Conservation (phyloP, 495 filamentous ascomycete species). For the Delitschia confertaspora region DNA sequence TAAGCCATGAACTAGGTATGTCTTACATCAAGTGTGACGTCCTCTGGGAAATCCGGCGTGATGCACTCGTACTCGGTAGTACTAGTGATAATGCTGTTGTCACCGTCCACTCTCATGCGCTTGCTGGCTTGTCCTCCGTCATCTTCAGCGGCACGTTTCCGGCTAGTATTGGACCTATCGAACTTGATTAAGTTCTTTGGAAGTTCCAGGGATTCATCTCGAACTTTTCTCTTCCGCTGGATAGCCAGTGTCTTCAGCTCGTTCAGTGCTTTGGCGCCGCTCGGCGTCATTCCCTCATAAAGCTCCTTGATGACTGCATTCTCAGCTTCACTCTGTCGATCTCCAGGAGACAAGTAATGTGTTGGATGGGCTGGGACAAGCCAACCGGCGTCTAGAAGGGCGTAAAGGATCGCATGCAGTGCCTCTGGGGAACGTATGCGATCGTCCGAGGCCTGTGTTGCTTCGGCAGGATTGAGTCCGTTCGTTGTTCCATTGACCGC, state of each 20-base stretch:
- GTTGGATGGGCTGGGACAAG: conserved; percentile 5
- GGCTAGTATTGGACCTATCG: too few relatives aligned
- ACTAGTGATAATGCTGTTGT: too few relatives aligned
- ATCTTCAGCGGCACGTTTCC: conserved; percentile 3
- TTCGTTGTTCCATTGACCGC: conserved; percentile 5
- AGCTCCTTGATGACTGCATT: not conserved
- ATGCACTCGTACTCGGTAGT: not conserved
- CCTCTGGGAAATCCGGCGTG: not conserved
- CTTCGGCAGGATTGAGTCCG: not conserved
- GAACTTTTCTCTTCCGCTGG: conserved; percentile 5
- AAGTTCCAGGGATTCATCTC: conserved; percentile 2
- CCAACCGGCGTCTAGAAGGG: conserved; percentile 14
- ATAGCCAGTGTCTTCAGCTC: not conserved
- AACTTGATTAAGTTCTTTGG: too few relatives aligned
- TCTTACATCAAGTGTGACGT: conserved; percentile 1
- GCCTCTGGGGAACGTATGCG: conserved; percentile 5
- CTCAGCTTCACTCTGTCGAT: conserved; percentile 8
- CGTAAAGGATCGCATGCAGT: conserved; percentile 8
- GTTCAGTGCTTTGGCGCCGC: conserved; percentile 4
- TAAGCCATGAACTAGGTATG: not conserved
- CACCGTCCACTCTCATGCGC: conserved; percentile 7
- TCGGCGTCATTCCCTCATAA: not conserved
- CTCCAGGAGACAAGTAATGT: conserved; percentile 13
- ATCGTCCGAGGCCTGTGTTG: not conserved
- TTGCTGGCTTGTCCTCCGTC: conserved; percentile 8